Percentiles rank a stretch among this genome's conserved stretches.
phyloP scores from a whole-genome alignment of 2,329 filamentous ascomycete genomes.

The Microcera coccophila region DNA sequence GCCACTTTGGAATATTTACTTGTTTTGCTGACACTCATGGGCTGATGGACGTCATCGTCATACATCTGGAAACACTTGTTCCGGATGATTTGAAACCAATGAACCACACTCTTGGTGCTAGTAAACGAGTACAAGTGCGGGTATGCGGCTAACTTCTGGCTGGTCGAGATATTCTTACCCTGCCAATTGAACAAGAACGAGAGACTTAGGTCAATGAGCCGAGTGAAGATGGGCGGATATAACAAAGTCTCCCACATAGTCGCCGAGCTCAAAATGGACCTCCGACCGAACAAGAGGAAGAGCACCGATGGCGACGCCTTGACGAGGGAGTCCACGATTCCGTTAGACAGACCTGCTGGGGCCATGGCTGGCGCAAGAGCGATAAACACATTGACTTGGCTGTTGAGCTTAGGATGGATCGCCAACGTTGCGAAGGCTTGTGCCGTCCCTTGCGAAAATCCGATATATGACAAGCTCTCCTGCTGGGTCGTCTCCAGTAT shows the following conservation, averaged over 20 bases:
- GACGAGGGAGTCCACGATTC: conserved; percentile 86
- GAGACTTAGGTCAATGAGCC: conserved; percentile 77
- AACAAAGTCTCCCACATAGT: conserved; percentile 97
- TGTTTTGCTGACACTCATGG: conserved; percentile 64
- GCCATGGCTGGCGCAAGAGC: conserved; percentile 95
- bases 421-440: conserved; percentile 93
- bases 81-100: conserved; percentile 99
- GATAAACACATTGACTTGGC: conserved; percentile 93
- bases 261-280: conserved; percentile 85
- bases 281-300: conserved; percentile 86
- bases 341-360: conserved; percentile 82
- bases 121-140: conserved; percentile 96
- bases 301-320: conserved; percentile 91
- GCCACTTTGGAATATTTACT: conserved; percentile 93
- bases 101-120: conserved; percentile 92
- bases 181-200: conserved; percentile 87
- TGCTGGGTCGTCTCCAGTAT: conserved; percentile 80
- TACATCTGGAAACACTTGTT: conserved; percentile 98
- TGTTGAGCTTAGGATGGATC: conserved; percentile 87
- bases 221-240: conserved; percentile 89
- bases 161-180: conserved; percentile 73
- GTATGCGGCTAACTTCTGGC: conserved; percentile 93
- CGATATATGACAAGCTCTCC: conserved; percentile 86
- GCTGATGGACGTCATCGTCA: conserved; percentile 85
- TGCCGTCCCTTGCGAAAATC: conserved; percentile 94